phyloP scores from a whole-genome alignment of 2,329 filamentous ascomycete genomes.

The Ceratocystis lukuohia region DNA sequence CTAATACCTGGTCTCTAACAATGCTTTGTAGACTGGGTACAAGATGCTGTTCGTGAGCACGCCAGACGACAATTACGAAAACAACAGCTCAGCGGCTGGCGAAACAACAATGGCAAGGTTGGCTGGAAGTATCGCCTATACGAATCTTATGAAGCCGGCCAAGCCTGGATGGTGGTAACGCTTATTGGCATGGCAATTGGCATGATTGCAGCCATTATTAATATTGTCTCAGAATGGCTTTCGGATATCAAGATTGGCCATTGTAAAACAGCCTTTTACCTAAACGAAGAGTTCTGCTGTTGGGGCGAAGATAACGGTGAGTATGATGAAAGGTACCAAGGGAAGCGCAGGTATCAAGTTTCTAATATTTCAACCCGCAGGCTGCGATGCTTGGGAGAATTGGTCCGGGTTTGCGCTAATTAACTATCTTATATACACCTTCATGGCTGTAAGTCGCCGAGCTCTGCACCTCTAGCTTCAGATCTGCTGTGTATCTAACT shows the following conservation, averaged over 20 bases:
- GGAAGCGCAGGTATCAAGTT: background rate
- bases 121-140: constrained; percentile 71
- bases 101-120: constrained; percentile 50
- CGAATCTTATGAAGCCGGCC: constrained; percentile 87
- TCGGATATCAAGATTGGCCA: constrained; percentile 93
- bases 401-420: constrained; percentile 69
- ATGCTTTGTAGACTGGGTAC: constrained; percentile 65
- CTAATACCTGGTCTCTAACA: background rate
- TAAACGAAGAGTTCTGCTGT: constrained; percentile 96
- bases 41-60: constrained; percentile 88
- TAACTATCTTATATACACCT: constrained; percentile 80
- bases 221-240: constrained; percentile 94
- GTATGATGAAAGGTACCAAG: constrained; percentile 17
- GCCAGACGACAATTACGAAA: constrained; percentile 63
- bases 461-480: background rate
- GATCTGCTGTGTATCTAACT: constrained; percentile 21
- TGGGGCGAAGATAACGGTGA: constrained; percentile 82
- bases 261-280: constrained; percentile 87
- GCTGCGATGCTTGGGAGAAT: constrained; percentile 74
- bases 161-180: constrained; percentile 95
- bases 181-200: constrained; percentile 88
- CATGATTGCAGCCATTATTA: constrained; percentile 80
- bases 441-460: constrained; percentile 53
- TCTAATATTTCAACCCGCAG: constrained; percentile 28
- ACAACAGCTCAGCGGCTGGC: constrained; percentile 49